Base-by-base conservation (phyloP, 2,329 filamentous ascomycete genomes). In the Hawksworthiomyces lignivorus region DNA sequence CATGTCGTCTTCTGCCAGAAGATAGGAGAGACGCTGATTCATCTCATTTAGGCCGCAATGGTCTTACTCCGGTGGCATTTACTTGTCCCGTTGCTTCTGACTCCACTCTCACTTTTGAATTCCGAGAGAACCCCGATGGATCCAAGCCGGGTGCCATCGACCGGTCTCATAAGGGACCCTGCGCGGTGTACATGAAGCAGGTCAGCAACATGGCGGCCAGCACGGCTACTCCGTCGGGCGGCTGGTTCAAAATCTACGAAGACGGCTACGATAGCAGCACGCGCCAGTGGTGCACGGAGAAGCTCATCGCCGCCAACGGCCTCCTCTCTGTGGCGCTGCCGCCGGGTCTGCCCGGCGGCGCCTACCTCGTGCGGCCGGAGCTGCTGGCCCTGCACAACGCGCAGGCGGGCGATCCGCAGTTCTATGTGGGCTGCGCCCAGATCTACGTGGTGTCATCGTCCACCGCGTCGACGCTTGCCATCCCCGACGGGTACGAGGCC, bases 241-340 rank as follows among this genome's bases (percentile, higher is more conserved):
- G 83, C 29, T 89, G 84, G 84, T 84, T 88, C 70, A 87, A 87
- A 69, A 56, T 88, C 56, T 86, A 73, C 68, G 73, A 84, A 44
- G 71, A 81, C 39, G 81, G 80, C 34, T 85, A 83, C 60, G 69
- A 84, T 52, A 56, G 62, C 5, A 51, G 56, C 5, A 65, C 66
- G 2, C 58, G 65, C 21, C 65, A 75, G 56, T 88, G 83, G 82
- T 87, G 84, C 61, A 82, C 79, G 4, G 75, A 85, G 54, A 77
- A 75, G 46, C 67, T 88, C 45, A 82, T 82, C 45, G 68, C 63
- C 41, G 77, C 78, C 60, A 68, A 78, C 18, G 82, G 82, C 12
- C 65, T 79, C 17, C 62, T 87, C 11, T 77, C 75, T 5, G 70
- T 84, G 44, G 62, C 68, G 17, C 65, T 87, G 4, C 82, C 84